A percentile compares a stretch with the other conserved stretches of the same genome.
Evolutionary conservation across 441 rosid species (phyloP).

Genomic region (Croton laevigatus): DNA sequence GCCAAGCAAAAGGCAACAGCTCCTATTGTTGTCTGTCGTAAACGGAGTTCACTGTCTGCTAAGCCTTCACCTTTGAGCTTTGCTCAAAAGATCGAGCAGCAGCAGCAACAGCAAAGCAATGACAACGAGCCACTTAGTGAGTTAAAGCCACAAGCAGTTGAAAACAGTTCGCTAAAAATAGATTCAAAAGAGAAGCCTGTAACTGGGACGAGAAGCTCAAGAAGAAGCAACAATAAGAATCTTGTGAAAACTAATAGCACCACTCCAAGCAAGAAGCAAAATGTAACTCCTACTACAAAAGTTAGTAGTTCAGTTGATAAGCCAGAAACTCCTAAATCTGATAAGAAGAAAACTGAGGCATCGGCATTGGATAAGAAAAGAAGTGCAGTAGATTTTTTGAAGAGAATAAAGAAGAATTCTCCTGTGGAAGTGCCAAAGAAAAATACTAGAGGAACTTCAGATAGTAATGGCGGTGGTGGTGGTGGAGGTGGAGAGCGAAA

Average conservation of each 20-base stretch:
- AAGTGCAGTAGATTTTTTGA: conserved; percentile 61
- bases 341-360: conserved; percentile 38
- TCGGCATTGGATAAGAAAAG: conserved; percentile 44
- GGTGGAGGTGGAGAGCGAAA: conserved; percentile 28
- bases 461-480: conserved; percentile 14
- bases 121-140: conserved; percentile 20
- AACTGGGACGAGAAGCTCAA: conserved; percentile 54
- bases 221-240: conserved; percentile 44
- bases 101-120: conserved; percentile 14
- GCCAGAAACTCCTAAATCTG: conserved; percentile 36
- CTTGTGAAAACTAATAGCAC: conserved; percentile 15
- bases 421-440: conserved; percentile 36
- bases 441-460: conserved; percentile 14
- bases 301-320: conserved; percentile 21
- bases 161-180: conserved; percentile 26
- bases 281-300: conserved; percentile 14
- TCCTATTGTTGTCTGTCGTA: conserved; percentile 52
- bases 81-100: conserved; percentile 31
- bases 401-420: conserved; percentile 56
- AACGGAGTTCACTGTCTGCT: conserved; percentile 41
- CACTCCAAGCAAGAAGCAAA: conserved; percentile 30
- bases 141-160: conserved; percentile 10
- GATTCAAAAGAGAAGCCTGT: conserved; percentile 44
- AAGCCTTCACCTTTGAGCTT: conserved; percentile 37
- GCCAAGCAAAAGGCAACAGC: conserved; percentile 39